Conservation (phyloP, 1,284 basidiomycete genomes). For the Ustilago esculenta region DNA sequence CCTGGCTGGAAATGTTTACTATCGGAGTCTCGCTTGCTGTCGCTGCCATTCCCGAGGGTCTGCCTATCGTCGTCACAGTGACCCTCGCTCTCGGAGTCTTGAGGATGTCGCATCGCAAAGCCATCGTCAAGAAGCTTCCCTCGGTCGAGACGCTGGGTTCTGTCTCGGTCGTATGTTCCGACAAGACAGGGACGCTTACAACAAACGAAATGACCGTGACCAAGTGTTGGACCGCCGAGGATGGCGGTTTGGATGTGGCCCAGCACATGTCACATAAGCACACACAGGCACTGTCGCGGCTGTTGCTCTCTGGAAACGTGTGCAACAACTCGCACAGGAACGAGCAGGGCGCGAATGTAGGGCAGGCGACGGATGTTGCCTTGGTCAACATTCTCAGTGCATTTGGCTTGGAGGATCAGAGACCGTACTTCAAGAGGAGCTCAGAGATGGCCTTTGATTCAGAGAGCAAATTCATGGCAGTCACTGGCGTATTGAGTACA, state of each 20-base stretch:
- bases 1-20: slow-evolving; percentile 98
- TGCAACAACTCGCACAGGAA: slow-evolving; percentile 74
- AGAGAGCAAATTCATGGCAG: slow-evolving; percentile 89
- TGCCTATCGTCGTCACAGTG: slow-evolving; percentile 96
- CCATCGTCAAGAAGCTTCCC: slow-evolving; percentile 95
- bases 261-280: slow-evolving; percentile 50
- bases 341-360: slow-evolving; percentile 80
- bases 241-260: slow-evolving; percentile 74
- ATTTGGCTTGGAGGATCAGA: slow-evolving; percentile 78
- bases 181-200: slow-evolving; percentile 97
- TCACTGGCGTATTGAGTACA: slow-evolving; percentile 73
- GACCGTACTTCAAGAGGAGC: slow-evolving; percentile 77
- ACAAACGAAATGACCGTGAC: slow-evolving; percentile 95
- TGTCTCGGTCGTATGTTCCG: slow-evolving; percentile 94
- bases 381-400: slow-evolving; percentile 81
- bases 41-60: slow-evolving; percentile 94
- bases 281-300: slow-evolving; percentile 75
- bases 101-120: slow-evolving; percentile 91
- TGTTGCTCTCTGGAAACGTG: slow-evolving; percentile 72
- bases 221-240: slow-evolving; percentile 86
- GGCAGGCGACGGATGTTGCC: slow-evolving; percentile 93
- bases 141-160: slow-evolving; percentile 93
- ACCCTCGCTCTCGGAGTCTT: slow-evolving; percentile 93
- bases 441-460: slow-evolving; percentile 90
- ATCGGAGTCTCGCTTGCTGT: slow-evolving; percentile 97